phyloP scores from a whole-genome alignment of 2,329 filamentous ascomycete genomes.

The Clonostachys sp. region DNA sequence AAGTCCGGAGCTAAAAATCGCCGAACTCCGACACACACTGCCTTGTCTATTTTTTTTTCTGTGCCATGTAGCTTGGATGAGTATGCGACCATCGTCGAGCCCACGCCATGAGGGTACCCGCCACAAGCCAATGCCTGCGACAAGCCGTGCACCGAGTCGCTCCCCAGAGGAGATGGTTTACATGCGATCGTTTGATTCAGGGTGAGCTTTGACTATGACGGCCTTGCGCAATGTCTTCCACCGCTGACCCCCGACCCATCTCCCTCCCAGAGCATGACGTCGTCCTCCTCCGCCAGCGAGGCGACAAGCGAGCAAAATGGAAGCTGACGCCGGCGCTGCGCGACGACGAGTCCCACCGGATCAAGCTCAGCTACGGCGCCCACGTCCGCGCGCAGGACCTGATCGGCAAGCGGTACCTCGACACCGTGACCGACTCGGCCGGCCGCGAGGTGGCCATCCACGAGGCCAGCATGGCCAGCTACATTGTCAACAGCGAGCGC shows the following conservation, averaged over 20 bases:
- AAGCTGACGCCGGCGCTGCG: conserved; percentile 27
- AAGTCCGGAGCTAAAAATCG: no score
- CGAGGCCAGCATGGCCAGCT: conserved; percentile 68
- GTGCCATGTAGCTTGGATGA: no score
- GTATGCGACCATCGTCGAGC: no score
- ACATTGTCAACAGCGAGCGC: conserved; percentile 62
- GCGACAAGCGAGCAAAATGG: conserved; percentile 25
- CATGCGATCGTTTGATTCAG: not conserved
- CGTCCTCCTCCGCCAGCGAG: conserved; percentile 31
- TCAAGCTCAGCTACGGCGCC: conserved; percentile 38
- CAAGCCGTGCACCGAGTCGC: not conserved
- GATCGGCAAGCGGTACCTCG: conserved; percentile 58
- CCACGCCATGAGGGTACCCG: no score
- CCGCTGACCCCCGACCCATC: not conserved
- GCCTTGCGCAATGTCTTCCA: not conserved
- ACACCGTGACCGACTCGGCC: conserved; percentile 49
- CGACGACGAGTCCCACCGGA: conserved; percentile 1
- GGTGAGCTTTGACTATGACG: not conserved
- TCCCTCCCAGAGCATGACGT: conserved; percentile 28
- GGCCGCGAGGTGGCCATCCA: conserved; percentile 50
- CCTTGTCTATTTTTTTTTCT: no score
- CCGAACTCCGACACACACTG: no score
- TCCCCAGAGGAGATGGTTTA: not conserved
- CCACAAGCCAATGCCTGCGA: not conserved
- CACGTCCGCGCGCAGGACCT: conserved; percentile 39